Percentiles rank a stretch among this genome's conserved stretches.
Evolutionary conservation across 495 filamentous ascomycete genomes (phyloP).

Genomic region (Bathelium albidoporum): DNA sequence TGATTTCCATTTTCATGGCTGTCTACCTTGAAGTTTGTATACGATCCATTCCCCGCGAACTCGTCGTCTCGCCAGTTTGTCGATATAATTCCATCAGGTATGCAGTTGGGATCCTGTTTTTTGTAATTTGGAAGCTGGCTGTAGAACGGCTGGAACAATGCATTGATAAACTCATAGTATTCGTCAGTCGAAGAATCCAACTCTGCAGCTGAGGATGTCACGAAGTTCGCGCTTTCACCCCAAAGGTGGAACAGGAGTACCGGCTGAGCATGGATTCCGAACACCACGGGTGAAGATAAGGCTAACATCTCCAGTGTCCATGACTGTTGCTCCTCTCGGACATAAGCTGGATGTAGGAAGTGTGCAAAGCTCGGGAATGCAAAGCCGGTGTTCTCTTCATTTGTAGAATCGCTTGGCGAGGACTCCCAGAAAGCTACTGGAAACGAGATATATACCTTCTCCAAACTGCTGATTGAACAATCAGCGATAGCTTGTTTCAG

Average conservation of each 20-base stretch:
- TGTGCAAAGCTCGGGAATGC: no score
- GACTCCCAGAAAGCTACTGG: constrained; percentile 9
- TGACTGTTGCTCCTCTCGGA: no score
- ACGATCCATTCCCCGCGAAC: neutral
- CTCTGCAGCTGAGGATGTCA: neutral
- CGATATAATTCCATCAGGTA: neutral
- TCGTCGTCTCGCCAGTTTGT: constrained; percentile 3
- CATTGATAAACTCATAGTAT: neutral
- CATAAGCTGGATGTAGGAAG: no score
- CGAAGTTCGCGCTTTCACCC: neutral
- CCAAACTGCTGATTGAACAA: neutral
- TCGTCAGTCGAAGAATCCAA: neutral
- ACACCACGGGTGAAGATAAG: no score
- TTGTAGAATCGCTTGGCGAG: no score
- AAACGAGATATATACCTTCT: constrained; percentile 14
- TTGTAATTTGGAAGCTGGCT: neutral
- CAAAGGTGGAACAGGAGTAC: neutral
- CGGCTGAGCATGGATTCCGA: neutral
- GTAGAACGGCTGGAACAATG: constrained; percentile 4
- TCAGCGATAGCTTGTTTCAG: neutral
- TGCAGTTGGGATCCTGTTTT: neutral
- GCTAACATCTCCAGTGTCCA: no score
- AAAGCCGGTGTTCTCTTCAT: no score
- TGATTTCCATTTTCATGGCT: neutral
- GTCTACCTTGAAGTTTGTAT: constrained; percentile 3